These are phyloP conservation scores for Erigeron canadensis DNA, from an alignment of 129 eudicot species.

Conservation along the genomic window DNA sequence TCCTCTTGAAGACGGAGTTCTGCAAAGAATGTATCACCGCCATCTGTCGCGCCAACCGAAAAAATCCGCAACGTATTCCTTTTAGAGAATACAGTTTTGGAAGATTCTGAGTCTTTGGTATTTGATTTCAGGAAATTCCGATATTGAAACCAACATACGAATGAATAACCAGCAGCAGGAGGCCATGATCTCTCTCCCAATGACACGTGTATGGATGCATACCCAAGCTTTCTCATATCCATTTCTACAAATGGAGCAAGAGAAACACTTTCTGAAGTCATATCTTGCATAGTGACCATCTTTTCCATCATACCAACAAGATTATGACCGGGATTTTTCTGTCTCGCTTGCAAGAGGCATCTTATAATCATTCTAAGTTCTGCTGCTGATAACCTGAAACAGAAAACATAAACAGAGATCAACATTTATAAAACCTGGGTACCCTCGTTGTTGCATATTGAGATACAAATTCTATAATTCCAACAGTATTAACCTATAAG, in stretches of 20 bases:
- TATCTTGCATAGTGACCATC: conserved; percentile 73
- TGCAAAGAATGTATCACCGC: conserved; percentile 65
- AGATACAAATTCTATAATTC: conserved; percentile 16
- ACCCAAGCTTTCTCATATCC: conserved; percentile 93
- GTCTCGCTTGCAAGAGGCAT: conserved; percentile 75
- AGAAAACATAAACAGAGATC: conserved; percentile 10
- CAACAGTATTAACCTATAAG: conserved; percentile 59
- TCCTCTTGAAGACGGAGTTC: conserved; percentile 90
- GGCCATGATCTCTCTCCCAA: conserved; percentile 99
- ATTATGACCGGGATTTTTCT: conserved; percentile 60
- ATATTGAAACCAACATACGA: conserved; percentile 95
- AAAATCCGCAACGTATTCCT: conserved; percentile 62
- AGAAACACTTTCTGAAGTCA: conserved; percentile 61
- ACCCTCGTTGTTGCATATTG: conserved; percentile 2
- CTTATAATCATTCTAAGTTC: conserved; percentile 86
- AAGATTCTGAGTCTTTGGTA: conserved; percentile 48
- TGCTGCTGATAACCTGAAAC: conserved; percentile 72
- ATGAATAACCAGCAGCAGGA: conserved; percentile 98
- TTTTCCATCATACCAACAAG: conserved; percentile 92
- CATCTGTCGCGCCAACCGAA: conserved; percentile 81
- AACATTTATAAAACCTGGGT: conserved; percentile 1
- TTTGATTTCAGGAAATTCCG: conserved; percentile 63
- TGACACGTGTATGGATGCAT: conserved; percentile 90
- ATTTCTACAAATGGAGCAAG: conserved; percentile 92
- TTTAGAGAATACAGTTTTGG: conserved; percentile 47